Base-by-base conservation (phyloP, 352 stramenopile genomes). In the Phytophthora colocasiae region DNA sequence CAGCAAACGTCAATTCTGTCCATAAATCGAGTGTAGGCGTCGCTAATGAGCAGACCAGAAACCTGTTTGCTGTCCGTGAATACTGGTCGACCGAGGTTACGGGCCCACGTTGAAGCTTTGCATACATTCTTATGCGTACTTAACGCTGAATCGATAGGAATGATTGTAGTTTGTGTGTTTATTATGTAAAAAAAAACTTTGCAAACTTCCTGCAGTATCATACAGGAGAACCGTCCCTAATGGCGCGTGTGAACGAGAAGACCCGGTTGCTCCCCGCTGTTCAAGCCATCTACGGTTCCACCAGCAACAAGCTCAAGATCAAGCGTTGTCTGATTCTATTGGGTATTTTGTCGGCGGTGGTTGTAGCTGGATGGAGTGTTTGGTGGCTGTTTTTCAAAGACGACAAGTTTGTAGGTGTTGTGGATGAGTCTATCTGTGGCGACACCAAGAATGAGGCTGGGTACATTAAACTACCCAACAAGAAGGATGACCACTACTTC, bases 401-500 rank as follows among this genome's bases (percentile, higher is more conserved):
- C 6, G 5, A 62, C n/a, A 24, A 64, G 8, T 6, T 47, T 43
- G n/a, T 41, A 4, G 12, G 17, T 12, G 32, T 22, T 45, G 41
- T 22, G 2, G 26, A 51, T 40, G 36, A 63, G 17, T 69, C 51
- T n/a, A 54, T 63, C 49, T 71, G 62, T 19, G 68, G 67, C 15
- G 48, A 75, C 39, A 74, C 61, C 0, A 66, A 69, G 29, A 69
- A 84, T 41, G 69, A 83, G 26, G 62, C 76, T 2, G 78, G 76
- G 2, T 85, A 89, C 65, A 77, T 89, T 48, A 73, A 70, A 54
- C 67, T 89, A 9, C 3, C 69, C 15, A 84, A 85, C 72, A 83
- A 83, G 57, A 39, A 83, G n/a, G 80, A 89, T 47, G 78, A 83
- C 32, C 53, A 87, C 52, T 90, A 89, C 66, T 91, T 91, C 48